These are phyloP conservation scores for Fraxinus excelsior DNA, from an alignment of 257 asterid genomes.

Conservation along the genomic window DNA sequence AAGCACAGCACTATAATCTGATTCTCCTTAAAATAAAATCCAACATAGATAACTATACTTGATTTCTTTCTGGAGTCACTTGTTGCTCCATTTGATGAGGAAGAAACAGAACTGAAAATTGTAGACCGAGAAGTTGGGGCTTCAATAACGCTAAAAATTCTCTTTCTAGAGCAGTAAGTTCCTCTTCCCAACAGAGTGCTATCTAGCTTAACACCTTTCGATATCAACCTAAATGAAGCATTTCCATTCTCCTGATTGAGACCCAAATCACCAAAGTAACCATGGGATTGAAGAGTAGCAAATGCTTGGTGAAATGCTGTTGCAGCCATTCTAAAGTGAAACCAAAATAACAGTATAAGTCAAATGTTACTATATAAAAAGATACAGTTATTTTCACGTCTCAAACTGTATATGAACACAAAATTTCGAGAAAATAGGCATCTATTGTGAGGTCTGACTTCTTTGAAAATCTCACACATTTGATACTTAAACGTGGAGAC, in stretches of 20 bases:
- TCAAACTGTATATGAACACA: not conserved
- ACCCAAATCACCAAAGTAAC: slow-evolving; percentile 39
- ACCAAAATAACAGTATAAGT: slow-evolving; percentile 18
- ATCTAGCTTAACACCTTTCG: slow-evolving; percentile 59
- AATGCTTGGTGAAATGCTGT: slow-evolving; percentile 58
- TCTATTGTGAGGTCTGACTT: too few relatives aligned
- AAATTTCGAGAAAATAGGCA: not conserved
- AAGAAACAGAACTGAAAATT: slow-evolving; percentile 50
- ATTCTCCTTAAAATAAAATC: slow-evolving; percentile 12
- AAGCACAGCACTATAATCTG: not conserved
- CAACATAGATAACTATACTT: slow-evolving; percentile 42
- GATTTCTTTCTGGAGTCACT: slow-evolving; percentile 69
- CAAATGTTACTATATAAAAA: not conserved
- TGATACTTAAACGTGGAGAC: not conserved
- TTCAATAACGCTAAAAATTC: slow-evolving; percentile 42
- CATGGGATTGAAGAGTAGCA: slow-evolving; percentile 52
- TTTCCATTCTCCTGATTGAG: slow-evolving; percentile 49
- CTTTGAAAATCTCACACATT: slow-evolving; percentile 3
- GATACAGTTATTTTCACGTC: not conserved
- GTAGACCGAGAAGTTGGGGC: slow-evolving; percentile 60
- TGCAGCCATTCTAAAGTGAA: slow-evolving; percentile 66
- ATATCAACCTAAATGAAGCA: slow-evolving; percentile 51
- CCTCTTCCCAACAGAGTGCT: slow-evolving; percentile 35
- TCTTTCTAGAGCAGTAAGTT: slow-evolving; percentile 45
- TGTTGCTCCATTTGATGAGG: slow-evolving; percentile 51